A percentile compares a stretch with the other conserved stretches of the same genome.
These are phyloP conservation scores for Cinnamomum chago DNA, from an alignment of 164 flowering plant genomes.

Conservation along the genomic window DNA sequence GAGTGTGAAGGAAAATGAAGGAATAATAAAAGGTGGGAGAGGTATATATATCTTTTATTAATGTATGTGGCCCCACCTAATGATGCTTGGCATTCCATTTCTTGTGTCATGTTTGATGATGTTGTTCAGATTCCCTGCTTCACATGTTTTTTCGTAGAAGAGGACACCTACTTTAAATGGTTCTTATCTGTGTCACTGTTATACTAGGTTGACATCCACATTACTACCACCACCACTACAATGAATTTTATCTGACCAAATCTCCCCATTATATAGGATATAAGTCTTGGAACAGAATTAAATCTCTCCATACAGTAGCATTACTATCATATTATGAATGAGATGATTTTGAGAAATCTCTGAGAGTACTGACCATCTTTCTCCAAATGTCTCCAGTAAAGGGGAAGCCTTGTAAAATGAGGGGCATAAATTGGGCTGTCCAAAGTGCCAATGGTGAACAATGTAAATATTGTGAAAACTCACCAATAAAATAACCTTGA, in stretches of 20 bases:
- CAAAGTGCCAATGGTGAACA: no score
- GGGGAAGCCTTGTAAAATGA: no score
- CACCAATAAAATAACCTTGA: no score
- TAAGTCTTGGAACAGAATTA: no score
- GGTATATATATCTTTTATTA: constrained; percentile 14
- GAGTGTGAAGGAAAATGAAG: constrained; percentile 1
- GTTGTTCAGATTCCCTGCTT: constrained; percentile 39
- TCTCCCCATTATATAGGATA: no score
- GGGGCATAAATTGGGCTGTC: no score
- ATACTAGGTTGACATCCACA: constrained; percentile 20
- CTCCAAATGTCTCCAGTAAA: no score
- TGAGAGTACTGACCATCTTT: no score
- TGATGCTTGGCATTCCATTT: constrained; percentile 39
- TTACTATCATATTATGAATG: no score
- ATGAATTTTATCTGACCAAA: not conserved
- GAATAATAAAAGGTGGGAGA: constrained; percentile 13
- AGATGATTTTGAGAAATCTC: no score
- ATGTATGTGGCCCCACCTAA: constrained; percentile 22
- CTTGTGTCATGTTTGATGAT: constrained; percentile 34
- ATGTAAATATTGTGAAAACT: no score
- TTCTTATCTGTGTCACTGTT: constrained; percentile 16
- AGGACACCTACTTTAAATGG: constrained; percentile 23
- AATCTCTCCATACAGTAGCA: no score
- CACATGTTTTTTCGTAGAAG: constrained; percentile 15
- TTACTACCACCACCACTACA: not conserved